Evolutionary conservation across 768 basidiomycete species (phyloP).

Genomic region (Psilocybe tampanensis): DNA sequence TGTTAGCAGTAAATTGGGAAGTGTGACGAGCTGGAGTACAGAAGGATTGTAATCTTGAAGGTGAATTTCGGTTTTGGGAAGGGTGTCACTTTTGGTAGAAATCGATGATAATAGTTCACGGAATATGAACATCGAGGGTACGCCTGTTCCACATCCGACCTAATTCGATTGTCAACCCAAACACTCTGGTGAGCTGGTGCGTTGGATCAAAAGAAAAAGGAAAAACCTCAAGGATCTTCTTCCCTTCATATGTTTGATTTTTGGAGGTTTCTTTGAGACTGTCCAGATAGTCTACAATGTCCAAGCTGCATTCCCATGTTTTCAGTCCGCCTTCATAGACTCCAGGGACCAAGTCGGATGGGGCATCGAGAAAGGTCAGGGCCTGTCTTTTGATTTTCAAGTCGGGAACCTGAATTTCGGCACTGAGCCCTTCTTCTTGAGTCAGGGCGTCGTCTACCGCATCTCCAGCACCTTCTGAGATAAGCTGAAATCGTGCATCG

Average conservation of each 20-base stretch:
- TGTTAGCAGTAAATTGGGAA: constrained; percentile 75
- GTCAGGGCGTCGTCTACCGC: constrained; percentile 21
- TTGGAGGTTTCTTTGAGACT: constrained; percentile 23
- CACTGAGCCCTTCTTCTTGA: too few species aligned
- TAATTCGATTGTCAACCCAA: constrained; percentile 38
- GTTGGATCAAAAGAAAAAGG: not conserved
- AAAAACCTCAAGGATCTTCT: constrained; percentile 74
- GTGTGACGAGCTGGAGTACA: constrained; percentile 76
- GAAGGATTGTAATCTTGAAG: constrained; percentile 92
- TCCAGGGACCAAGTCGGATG: constrained; percentile 89
- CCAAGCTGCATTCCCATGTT: constrained; percentile 96
- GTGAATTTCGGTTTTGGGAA: constrained; percentile 56
- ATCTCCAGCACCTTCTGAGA: constrained; percentile 52
- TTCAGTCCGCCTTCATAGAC: constrained; percentile 96
- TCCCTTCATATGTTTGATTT: constrained; percentile 39
- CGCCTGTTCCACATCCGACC: constrained; percentile 93
- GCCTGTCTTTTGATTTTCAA: constrained; percentile 25
- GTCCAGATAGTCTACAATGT: constrained; percentile 73
- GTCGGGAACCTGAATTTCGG: constrained; percentile 17
- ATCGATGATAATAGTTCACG: constrained; percentile 51
- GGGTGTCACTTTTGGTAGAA: not conserved
- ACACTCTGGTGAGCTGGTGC: not conserved
- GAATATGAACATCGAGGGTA: constrained; percentile 80
- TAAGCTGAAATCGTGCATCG: constrained; percentile 94
- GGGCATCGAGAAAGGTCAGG: constrained; percentile 72